Conservation (phyloP, 345 rosid species). For the Syzygium aromaticum region DNA sequence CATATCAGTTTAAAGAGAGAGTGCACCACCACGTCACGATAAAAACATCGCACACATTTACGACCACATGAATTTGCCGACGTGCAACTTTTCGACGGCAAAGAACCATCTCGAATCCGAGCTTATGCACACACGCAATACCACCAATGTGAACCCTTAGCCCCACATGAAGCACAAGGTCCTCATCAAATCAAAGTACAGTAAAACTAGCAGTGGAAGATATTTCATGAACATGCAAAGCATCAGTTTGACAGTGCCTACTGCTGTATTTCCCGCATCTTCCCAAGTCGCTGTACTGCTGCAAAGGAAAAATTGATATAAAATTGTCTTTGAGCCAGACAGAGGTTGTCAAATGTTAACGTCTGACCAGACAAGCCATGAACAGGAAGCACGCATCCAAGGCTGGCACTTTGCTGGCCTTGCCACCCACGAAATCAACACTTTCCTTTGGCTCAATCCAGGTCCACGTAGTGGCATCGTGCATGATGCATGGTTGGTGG, state of each 20-base stretch:
- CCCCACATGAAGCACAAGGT: not conserved
- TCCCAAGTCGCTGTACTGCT: not conserved
- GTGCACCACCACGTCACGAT: rapidly evolving
- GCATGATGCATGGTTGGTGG: not conserved
- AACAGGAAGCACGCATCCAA: not conserved
- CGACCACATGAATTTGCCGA: not conserved
- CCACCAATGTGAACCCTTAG: not conserved
- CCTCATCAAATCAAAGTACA: not conserved
- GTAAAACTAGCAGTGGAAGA: not conserved
- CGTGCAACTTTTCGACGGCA: not conserved
- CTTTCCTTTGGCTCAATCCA: not conserved
- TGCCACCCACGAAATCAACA: not conserved
- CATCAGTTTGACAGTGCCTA: not conserved
- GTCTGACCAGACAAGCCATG: not conserved
- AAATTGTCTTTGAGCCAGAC: not conserved
- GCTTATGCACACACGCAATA: not conserved
- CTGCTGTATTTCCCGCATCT: not conserved
- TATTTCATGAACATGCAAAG: not conserved
- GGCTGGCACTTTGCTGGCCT: not conserved
- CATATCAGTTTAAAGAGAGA: not conserved
- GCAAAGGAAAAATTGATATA: no score
- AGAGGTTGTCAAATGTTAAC: not conserved
- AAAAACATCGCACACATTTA: not conserved
- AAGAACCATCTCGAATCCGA: not conserved
- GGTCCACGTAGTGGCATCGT: not conserved